Base-by-base conservation (phyloP, 2,329 filamentous ascomycete genomes). In the Sphaerostilbella broomeana region DNA sequence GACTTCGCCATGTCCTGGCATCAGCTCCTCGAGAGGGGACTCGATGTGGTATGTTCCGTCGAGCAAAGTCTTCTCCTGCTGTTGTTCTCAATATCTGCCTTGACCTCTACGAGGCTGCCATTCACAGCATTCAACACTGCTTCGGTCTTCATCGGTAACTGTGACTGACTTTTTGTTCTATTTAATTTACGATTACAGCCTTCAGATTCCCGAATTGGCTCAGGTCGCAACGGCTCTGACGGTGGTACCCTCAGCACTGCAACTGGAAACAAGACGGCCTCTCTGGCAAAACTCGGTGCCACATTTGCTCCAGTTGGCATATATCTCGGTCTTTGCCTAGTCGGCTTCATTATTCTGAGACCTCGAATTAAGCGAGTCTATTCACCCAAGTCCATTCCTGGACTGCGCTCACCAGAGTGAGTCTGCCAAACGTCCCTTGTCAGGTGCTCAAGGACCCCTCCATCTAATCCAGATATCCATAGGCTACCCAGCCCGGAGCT, bases 401-500 rank as follows among this genome's bases (percentile, higher is more conserved):
- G 67, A 12, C 54, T 81, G 45, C 66, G 69, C 11, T 60, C 70
- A 5, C 60, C 62, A 36, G 51, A 63, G 62, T 65, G 55, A 44
- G 60, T n/a, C n/a, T n/a, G n/a, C n/a, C n/a, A n/a, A n/a, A n/a
- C n/a, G n/a, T n/a, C n/a, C n/a, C n/a, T n/a, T n/a, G n/a, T n/a
- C n/a, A n/a, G n/a, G n/a, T n/a, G n/a, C n/a, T n/a, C n/a, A n/a
- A n/a, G 6, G 4, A 5, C 3, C 12, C 34, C 13, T n/a, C 6
- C 9, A n/a, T 13, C 16, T 32, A 34, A n/a, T 24, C 33, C 13
- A 35, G 17, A 8, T n/a, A 26, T 26, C n/a, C 6, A 22, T n/a
- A 75, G 72, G 47, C 68, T 79, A 45, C 75, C 79, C 22, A 75
- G 73, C 10, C 77, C 77, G 16, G 55, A 66, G 2, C 67, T 82